These are phyloP conservation scores for Boletellus emodensis DNA, from an alignment of 768 basidiomycete genomes.

Conservation along the genomic window DNA sequence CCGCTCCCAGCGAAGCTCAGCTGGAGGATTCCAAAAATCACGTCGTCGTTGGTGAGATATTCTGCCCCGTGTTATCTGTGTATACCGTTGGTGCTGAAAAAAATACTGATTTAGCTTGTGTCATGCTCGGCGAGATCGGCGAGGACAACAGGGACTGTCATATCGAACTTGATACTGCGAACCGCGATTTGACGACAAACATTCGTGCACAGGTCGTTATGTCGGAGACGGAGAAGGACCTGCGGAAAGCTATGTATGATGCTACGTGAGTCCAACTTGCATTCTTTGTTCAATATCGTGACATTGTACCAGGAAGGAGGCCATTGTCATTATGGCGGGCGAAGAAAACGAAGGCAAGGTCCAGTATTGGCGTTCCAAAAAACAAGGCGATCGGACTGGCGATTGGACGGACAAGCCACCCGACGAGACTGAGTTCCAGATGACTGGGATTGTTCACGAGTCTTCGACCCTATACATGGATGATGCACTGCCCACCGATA, in stretches of 20 bases:
- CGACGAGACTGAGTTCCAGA: neutral
- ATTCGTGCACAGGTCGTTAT: conserved; percentile 5
- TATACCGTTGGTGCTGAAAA: neutral
- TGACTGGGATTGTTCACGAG: conserved; percentile 3
- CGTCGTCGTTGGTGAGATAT: conserved; percentile 4
- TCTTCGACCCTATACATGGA: conserved; percentile 10
- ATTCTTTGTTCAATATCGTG: neutral
- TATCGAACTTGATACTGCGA: neutral
- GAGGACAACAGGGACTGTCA: neutral
- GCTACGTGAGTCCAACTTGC: conserved; percentile 1
- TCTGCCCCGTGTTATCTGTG: too few relatives aligned
- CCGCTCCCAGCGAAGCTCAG: conserved; percentile 13
- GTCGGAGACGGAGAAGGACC: conserved; percentile 1
- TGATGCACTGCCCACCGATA: neutral
- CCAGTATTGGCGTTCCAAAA: conserved; percentile 5
- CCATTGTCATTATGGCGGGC: neutral
- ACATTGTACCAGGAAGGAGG: neutral
- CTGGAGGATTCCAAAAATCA: conserved; percentile 3
- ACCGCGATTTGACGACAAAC: conserved; percentile 6
- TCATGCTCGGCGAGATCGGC: conserved; percentile 5
- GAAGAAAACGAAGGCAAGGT: neutral
- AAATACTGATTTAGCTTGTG: too few relatives aligned
- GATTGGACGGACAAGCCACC: neutral
- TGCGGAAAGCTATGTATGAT: conserved; percentile 6
- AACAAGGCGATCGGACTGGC: neutral